A percentile compares a stretch with the other conserved stretches of the same genome.
These are phyloP conservation scores for Capsicum chinense DNA, from an alignment of 257 asterid species.

Conservation along the genomic window DNA sequence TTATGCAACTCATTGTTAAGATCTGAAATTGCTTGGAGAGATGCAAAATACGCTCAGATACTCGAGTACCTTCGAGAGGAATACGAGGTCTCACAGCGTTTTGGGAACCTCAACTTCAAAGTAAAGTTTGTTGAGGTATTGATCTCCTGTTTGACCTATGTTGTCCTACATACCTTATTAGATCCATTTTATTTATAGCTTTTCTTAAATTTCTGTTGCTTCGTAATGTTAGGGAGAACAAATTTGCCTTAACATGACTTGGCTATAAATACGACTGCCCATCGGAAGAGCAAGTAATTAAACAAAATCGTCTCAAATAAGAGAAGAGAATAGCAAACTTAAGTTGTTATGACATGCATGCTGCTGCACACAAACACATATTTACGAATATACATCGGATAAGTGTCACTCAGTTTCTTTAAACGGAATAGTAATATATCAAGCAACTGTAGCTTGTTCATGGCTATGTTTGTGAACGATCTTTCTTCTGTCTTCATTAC, in stretches of 20 bases:
- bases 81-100: slow-evolving; percentile 91
- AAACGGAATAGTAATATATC: neutral
- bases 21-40: slow-evolving; percentile 99
- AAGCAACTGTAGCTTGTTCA: neutral
- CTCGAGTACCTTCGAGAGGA: slow-evolving; percentile 95
- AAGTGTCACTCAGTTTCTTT: neutral
- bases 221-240: neutral
- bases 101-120: slow-evolving; percentile 92
- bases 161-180: neutral
- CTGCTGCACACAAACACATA: neutral
- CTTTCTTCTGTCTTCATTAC: neutral
- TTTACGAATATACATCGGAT: neutral
- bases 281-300: neutral
- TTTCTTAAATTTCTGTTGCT: neutral
- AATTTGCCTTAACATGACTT: neutral
- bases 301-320: too few species aligned
- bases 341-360: neutral
- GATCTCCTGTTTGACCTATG: slow-evolving; percentile 3
- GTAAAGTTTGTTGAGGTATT: slow-evolving; percentile 88
- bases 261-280: neutral
- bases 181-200: neutral
- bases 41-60: slow-evolving; percentile 91
- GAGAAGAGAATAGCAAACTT: neutral
- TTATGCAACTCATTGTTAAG: slow-evolving; percentile 46
- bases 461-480: neutral